Conservation (phyloP, 306 rosid genomes). For the Lathyrus aphaca region DNA sequence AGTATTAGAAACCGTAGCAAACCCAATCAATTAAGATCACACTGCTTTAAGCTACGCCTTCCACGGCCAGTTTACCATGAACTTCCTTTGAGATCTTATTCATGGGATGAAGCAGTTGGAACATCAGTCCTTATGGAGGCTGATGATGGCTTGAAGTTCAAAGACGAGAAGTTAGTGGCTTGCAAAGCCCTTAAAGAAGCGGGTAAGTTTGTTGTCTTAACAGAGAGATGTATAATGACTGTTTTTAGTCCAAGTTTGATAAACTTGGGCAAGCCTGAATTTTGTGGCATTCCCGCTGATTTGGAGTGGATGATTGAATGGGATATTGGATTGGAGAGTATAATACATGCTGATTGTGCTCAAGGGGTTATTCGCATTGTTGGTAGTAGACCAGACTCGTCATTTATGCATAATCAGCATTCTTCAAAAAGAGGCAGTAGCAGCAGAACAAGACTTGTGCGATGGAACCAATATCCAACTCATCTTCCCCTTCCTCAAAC, state of each 20-base stretch:
- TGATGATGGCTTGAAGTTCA: constrained; percentile 63
- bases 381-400: constrained; percentile 74
- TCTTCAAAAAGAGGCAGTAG: constrained; percentile 54
- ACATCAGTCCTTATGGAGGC: constrained; percentile 68
- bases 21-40: constrained; percentile 63
- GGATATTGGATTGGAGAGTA: constrained; percentile 76
- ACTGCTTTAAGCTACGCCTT: constrained; percentile 67
- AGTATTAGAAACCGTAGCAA: constrained; percentile 90
- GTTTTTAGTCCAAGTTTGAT: constrained; percentile 65
- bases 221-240: constrained; percentile 62
- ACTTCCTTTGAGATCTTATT: constrained; percentile 71
- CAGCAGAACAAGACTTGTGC: constrained; percentile 48
- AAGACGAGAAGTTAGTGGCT: constrained; percentile 66
- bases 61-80: constrained; percentile 72
- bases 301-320: constrained; percentile 73
- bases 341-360: constrained; percentile 68
- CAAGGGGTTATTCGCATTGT: constrained; percentile 72
- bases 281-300: constrained; percentile 70
- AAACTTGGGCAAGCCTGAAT: constrained; percentile 77
- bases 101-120: constrained; percentile 95
- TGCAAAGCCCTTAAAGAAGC: constrained; percentile 86
- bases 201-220: constrained; percentile 75
- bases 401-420: constrained; percentile 55
- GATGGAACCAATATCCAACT: constrained; percentile 67
- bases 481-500: constrained; percentile 84